Conservation (phyloP, 1,284 basidiomycete species). For the Lentinus polychrous region DNA sequence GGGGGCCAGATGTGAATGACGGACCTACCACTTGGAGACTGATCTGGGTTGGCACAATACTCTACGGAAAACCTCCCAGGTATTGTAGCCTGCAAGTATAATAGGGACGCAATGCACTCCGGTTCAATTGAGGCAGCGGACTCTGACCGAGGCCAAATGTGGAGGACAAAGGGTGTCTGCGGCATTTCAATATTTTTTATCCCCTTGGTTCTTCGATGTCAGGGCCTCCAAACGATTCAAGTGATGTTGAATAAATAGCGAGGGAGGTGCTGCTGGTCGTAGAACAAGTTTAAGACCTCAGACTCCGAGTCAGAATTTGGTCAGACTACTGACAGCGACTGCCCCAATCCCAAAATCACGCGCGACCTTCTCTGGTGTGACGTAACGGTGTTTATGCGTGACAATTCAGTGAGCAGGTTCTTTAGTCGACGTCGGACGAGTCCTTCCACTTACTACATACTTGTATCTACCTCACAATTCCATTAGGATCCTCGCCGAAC, state of each 20-base stretch:
- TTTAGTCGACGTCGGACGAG: too few species aligned
- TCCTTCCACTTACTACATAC: too few species aligned
- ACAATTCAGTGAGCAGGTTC: too few species aligned
- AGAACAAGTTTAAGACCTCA: too few species aligned
- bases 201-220: not conserved
- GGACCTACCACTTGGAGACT: slow-evolving; percentile 68
- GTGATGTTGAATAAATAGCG: too few species aligned
- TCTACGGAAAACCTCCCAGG: slow-evolving; percentile 56
- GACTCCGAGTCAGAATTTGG: too few species aligned
- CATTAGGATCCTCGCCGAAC: not conserved
- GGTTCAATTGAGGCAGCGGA: slow-evolving; percentile 60
- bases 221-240: not conserved
- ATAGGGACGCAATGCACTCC: slow-evolving; percentile 51
- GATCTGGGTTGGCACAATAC: slow-evolving; percentile 60
- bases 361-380: too few species aligned
- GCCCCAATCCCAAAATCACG: too few species aligned
- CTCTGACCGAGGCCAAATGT: slow-evolving; percentile 67
- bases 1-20: slow-evolving; percentile 12
- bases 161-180: slow-evolving; percentile 26
- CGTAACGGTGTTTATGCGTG: too few species aligned
- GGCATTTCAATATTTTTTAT: not conserved
- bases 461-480: too few species aligned
- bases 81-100: slow-evolving; percentile 60
- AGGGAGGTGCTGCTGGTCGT: too few species aligned
- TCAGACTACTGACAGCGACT: too few species aligned